Evolutionary conservation across 805 yeast genomes (phyloP).

Genomic region (Wickerhamiella musiphila): DNA sequence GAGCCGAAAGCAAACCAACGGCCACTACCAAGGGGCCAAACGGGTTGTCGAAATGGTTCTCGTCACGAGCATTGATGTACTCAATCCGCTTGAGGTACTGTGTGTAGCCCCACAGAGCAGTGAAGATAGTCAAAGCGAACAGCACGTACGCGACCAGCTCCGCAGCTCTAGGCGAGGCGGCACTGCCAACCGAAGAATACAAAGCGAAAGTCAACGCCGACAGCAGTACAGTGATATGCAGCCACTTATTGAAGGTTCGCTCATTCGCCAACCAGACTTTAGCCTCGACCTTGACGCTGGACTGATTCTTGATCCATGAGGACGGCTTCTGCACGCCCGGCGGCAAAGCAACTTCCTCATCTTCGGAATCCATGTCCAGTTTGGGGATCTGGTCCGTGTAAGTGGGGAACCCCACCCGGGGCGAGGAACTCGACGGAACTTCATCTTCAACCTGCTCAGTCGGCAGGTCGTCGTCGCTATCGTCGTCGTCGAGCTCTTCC

Average conservation of each 20-base stretch:
- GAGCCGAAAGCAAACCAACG: conserved; percentile 43
- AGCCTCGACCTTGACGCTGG: conserved; percentile 88
- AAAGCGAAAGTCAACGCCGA: conserved; percentile 74
- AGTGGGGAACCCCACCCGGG: conserved; percentile 15
- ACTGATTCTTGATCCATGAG: conserved; percentile 64
- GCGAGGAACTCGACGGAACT: not conserved
- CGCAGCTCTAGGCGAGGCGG: conserved; percentile 42
- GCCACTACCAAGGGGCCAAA: conserved; percentile 77
- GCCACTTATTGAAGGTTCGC: conserved; percentile 92
- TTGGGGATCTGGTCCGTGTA: conserved; percentile 13
- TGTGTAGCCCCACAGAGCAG: conserved; percentile 79
- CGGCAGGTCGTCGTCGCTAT: conserved; percentile 35
- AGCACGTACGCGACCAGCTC: conserved; percentile 57
- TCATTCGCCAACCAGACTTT: conserved; percentile 98
- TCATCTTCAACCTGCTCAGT: conserved; percentile 12
- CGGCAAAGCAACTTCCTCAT: conserved; percentile 71
- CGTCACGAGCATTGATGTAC: conserved; percentile 64
- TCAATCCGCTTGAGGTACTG: conserved; percentile 55
- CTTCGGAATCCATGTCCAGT: conserved; percentile 52
- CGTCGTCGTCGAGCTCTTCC: conserved; percentile 31
- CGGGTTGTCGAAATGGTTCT: conserved; percentile 75
- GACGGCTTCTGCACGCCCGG: conserved; percentile 78
- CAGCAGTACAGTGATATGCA: conserved; percentile 70
- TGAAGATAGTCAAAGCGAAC: conserved; percentile 64
- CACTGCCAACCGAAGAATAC: conserved; percentile 52